Evolutionary conservation across 306 rosid species (phyloP), one percentile per base, ranked within the genome.

Genomic region (Sphenostylis stenocarpa): DNA sequence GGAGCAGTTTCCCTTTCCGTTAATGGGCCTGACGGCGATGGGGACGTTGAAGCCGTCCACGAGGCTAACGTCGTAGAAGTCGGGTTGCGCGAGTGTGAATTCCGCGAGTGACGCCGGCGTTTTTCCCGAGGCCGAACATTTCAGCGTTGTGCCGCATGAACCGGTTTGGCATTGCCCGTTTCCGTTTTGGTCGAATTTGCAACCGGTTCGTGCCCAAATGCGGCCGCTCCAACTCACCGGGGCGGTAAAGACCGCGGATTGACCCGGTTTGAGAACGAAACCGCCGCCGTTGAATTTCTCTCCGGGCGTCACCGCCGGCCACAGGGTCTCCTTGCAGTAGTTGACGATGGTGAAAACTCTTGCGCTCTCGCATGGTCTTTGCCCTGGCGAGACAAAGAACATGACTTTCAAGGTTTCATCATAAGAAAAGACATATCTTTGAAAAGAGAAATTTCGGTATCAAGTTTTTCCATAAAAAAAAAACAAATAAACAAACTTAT

Each of bases 201-300:
- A 95, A 0, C 98, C 96, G 1, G 93, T 92, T 79, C 98, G 86
- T 15, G 93, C 97, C 97, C 97, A 95, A 12, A 95, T 90, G n/a
- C 98, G 80, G 3, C 98, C 98, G 0, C 84, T 75, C 98, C 98
- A 95, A 0, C 89, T 68, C 0, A 87, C 77, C 3, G 97, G 97
- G 14, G 97, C 96, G 0, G 87, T 92, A 82, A 81, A 82, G 3
- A 90, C 88, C 0, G 45, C 7, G 15, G 97, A 83, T 19, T 95
- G 90, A 8, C 91, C 90, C 1, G 83, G 86, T 66, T 95, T 92
- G 4, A 95, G 84, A 3, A 23, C 55, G 26, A 91, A 95, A 0
- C 98, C 98, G 31, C 97, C 97, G 2, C 96, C 96, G 24, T 89
- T 72, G 82, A 95, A 95, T 66, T 78, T 41, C 1, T 74, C 96